phyloP scores from a whole-genome alignment of 2,329 filamentous ascomycete genomes.

The Aureobasidium sp. region DNA sequence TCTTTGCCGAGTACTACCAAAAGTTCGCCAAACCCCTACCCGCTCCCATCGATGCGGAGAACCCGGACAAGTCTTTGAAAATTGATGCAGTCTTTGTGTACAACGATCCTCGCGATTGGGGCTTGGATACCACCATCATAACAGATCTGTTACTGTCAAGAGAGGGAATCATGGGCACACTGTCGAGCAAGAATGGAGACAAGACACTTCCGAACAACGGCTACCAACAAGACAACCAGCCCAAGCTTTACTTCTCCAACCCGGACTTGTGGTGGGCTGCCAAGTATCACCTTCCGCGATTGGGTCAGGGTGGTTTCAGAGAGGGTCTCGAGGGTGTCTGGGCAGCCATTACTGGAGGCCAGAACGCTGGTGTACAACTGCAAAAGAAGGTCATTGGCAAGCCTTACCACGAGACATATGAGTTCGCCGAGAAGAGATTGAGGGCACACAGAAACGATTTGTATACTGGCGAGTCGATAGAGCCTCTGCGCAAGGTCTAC shows the following conservation, averaged over 20 bases:
- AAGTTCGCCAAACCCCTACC: conserved; percentile 52
- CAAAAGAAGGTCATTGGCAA: conserved; percentile 70
- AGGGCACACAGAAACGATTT: conserved; percentile 48
- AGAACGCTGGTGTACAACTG: conserved; percentile 40
- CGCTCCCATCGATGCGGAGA: conserved; percentile 35
- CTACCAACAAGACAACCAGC: conserved; percentile 77
- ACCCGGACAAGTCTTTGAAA: conserved; percentile 51
- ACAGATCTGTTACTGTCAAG: conserved; percentile 73
- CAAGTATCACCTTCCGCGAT: conserved; percentile 71
- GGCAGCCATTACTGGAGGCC: conserved; percentile 58
- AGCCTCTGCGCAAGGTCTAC: conserved; percentile 65
- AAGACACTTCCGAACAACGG: conserved; percentile 58
- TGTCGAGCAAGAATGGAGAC: conserved; percentile 64
- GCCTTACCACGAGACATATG: conserved; percentile 68
- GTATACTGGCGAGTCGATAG: conserved; percentile 29
- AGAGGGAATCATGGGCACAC: conserved; percentile 71
- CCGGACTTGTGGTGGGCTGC: conserved; percentile 86
- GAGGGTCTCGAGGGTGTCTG: conserved; percentile 75
- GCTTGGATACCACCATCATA: conserved; percentile 77
- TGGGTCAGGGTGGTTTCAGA: conserved; percentile 88
- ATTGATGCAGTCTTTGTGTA: conserved; percentile 90
- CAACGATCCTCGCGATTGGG: conserved; percentile 96
- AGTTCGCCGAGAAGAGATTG: conserved; percentile 72
- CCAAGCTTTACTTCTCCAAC: conserved; percentile 79
- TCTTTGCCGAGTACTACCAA: conserved; percentile 55